Evolutionary conservation across 2,329 filamentous ascomycete genomes (phyloP).

Genomic region (Fusarium tupiense): DNA sequence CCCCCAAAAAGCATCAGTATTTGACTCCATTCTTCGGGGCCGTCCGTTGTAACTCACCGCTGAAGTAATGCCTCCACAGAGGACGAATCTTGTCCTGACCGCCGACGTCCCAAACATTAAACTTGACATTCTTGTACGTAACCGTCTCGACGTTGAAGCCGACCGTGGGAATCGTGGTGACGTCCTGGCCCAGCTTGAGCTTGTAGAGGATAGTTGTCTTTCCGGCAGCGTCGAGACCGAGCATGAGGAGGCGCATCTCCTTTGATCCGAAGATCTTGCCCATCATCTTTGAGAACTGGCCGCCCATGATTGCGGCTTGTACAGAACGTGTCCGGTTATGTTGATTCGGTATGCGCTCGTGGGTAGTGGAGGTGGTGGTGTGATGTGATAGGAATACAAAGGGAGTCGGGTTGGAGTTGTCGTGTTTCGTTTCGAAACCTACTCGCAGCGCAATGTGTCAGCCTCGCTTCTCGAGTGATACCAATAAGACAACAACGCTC

Average conservation of each 20-base stretch:
- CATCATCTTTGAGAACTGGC: conserved; percentile 94
- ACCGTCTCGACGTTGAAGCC: conserved; percentile 99
- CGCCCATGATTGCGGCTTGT: conserved; percentile 75
- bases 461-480: background rate
- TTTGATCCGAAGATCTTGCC: conserved; percentile 99
- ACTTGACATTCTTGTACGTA: conserved; percentile 99
- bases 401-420: background rate
- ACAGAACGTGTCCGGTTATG: background rate
- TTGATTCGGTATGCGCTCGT: background rate
- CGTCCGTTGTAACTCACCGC: conserved; percentile 60
- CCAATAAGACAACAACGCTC: background rate
- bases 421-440: conserved; percentile 16
- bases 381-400: conserved; percentile 6
- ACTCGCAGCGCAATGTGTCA: conserved; percentile 6
- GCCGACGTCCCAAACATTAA: conserved; percentile 99
- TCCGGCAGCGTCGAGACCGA: conserved; percentile 96
- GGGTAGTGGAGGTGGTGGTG: background rate
- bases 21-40: too few species aligned
- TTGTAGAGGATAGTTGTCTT: conserved; percentile 99
- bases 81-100: conserved; percentile 99
- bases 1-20: conserved; percentile 5
- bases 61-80: conserved; percentile 97
- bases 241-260: conserved; percentile 98
- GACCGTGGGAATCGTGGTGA: conserved; percentile 97
- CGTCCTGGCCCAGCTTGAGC: conserved; percentile 96